Base-by-base conservation (phyloP, 768 basidiomycete genomes). In the Scleroderma citrinum region DNA sequence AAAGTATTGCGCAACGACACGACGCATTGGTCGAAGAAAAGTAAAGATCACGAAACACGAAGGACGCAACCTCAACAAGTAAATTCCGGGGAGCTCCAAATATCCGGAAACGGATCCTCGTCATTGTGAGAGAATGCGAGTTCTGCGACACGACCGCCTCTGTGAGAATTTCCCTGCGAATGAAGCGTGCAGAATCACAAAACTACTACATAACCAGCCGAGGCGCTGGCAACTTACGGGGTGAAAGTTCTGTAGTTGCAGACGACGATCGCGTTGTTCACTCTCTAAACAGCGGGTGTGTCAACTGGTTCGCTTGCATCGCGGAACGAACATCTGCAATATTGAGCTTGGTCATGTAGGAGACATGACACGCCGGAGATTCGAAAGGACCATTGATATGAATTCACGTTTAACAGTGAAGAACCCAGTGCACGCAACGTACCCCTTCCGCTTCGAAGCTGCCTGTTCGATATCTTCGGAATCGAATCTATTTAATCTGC, bases 11-110 rank as follows among this genome's bases (percentile, higher is more conserved):
- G 19, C 8, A 34, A 41, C 13, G 11, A 3, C n/a, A n/a, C n/a
- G n/a, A n/a, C n/a, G n/a, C n/a, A n/a, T 20, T 40, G 16, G 44
- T 35, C 5, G n/a, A 23, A 26, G 23, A 29, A 12, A 20, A 35
- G 2, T n/a, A n/a, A n/a, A n/a, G n/a, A n/a, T 2, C 8, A 7
- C 7, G 32, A 24, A 7, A 35, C 19, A 12, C 36, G 37, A 42
- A 40, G 30, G 3, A 67, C 77, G n/a, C 19, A 37, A 89, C 89
- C 72, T 92, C 91, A 45, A 88, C 68, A 26, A 83, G 67, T 50
- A 89, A 58, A 49, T 77, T 80, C 53, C 76, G 79, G 0, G 91
- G 89, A 14, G 90, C 62, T 36, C 91, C 91, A 61, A 82, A 91
- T 47, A 76, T 72, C 26, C 75, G 70, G 17, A 83, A n/a, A 66